These are phyloP conservation scores for Arthrobotrys entomopaga DNA, from an alignment of 2,329 filamentous ascomycete species.

Conservation along the genomic window DNA sequence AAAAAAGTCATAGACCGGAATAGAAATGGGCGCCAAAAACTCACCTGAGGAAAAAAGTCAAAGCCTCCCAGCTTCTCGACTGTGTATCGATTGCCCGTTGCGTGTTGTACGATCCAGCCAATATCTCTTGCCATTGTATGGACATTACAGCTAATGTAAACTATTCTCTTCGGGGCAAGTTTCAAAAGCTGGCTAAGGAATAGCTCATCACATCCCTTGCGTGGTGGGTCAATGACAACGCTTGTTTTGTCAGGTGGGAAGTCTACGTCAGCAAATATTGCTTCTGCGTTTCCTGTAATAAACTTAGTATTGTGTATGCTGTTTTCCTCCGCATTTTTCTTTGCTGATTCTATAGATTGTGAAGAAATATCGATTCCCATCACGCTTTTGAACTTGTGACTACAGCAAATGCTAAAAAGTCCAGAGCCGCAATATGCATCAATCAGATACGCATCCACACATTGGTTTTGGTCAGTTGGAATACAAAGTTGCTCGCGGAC, in stretches of 20 bases:
- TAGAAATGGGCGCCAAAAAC: neutral
- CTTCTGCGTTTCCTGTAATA: conserved; percentile 84
- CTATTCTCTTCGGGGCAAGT: conserved; percentile 80
- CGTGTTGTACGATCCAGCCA: conserved; percentile 82
- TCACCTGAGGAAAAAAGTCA: conserved; percentile 89
- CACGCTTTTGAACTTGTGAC: conserved; percentile 68
- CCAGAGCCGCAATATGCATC: conserved; percentile 98
- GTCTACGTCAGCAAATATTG: conserved; percentile 79
- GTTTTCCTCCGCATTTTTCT: conserved; percentile 81
- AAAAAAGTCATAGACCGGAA: neutral
- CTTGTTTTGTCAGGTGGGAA: conserved; percentile 84
- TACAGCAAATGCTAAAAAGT: conserved; percentile 94
- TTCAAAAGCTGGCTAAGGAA: conserved; percentile 83
- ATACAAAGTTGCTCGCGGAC: conserved; percentile 58
- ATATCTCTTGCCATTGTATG: conserved; percentile 96
- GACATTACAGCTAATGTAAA: conserved; percentile 98
- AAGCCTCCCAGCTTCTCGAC: conserved; percentile 93
- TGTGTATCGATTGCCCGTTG: conserved; percentile 71
- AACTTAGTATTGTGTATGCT: conserved; percentile 80
- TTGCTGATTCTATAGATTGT: conserved; percentile 80
- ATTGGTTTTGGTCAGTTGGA: conserved; percentile 61
- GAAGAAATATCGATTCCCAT: conserved; percentile 86
- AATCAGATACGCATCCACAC: conserved; percentile 81
- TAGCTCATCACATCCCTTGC: conserved; percentile 88
- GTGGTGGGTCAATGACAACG: conserved; percentile 94